phyloP scores from a whole-genome alignment of 2,329 filamentous ascomycete genomes.

The Phaeosphaeria sp. region DNA sequence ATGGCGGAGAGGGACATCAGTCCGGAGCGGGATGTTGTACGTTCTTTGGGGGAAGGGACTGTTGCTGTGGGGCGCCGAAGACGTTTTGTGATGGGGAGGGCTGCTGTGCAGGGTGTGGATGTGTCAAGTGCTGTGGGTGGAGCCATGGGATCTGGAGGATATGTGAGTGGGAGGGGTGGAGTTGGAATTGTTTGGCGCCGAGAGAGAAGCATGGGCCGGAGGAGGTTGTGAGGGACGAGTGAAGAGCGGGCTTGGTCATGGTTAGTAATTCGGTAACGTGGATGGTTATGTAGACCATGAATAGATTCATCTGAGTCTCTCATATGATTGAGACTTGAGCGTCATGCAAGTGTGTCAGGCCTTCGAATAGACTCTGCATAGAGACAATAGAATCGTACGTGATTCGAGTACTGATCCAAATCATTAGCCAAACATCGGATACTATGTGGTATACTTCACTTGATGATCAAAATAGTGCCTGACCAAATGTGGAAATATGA shows the following conservation, averaged over 20 bases:
- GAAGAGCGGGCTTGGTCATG: not conserved
- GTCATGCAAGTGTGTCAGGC: no score
- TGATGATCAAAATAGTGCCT: no score
- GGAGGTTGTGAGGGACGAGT: no score
- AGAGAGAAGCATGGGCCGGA: not conserved
- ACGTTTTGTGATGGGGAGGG: not conserved
- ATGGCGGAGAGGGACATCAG: not conserved
- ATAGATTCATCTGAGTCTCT: no score
- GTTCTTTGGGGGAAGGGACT: not conserved
- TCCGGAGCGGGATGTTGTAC: conserved; percentile 6
- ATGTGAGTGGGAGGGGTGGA: conserved; percentile 1
- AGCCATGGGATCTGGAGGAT: conserved; percentile 4
- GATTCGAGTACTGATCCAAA: no score
- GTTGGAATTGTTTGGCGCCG: not conserved
- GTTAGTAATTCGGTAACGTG: not conserved
- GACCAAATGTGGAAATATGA: no score
- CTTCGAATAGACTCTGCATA: no score
- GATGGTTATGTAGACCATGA: not conserved
- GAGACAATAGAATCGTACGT: no score
- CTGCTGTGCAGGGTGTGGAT: conserved; percentile 11
- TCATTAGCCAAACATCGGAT: no score
- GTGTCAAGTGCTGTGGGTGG: conserved; percentile 9
- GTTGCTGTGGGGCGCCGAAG: not conserved
- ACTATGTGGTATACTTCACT: no score
- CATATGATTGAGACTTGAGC: no score